Base-by-base conservation (phyloP, 2,329 filamentous ascomycete genomes). In the Scedosporium apiospermum region DNA sequence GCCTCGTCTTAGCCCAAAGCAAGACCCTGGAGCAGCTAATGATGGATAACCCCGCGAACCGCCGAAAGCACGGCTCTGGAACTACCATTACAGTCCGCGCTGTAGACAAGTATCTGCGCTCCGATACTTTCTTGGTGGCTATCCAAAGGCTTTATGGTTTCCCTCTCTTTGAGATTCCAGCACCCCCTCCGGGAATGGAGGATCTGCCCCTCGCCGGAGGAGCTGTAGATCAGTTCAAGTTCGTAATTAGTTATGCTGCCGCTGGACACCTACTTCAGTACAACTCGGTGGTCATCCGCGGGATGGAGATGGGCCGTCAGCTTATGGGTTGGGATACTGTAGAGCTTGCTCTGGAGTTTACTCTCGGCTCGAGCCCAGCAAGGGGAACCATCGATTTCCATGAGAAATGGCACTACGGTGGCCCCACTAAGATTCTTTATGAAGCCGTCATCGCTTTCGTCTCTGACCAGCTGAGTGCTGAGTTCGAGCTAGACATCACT, bases 231-330 rank as follows among this genome's bases (percentile, higher is more conserved):
- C 78, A 77, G 21, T 78, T 85, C 63, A 75, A 79, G 38, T 82
- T 83, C 65, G 81, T 81, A n/a, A 73, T 90, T 21, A 84, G 84
- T 26, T 88, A 89, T 68, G 81, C 86, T 57, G 85, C 86, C 27
- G 82, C 85, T 4, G 88, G 86, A 0, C 77, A 82, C 59, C 74
- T 84, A 46, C 75, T 90, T 16, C 76, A 77, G 49, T 80, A 87
- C 69, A 76, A 75, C 2, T 78, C 79, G 26, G 78, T 89, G 27
- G 75, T 82, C 10, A 72, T 78, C 57, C 81, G 84, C 42, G 87
- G 86, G 42, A 74, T 88, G 27, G 81, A 85, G 58, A 78, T 88
- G 64, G 85, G 85, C 1, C 76, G 79, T 42, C 77, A 79, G 61
- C 76, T 85, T 4, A 69, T 90, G 51, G 79, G 77, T 64, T 89